Conservation (phyloP, 768 basidiomycete genomes). For the Kwoniella sp. region DNA sequence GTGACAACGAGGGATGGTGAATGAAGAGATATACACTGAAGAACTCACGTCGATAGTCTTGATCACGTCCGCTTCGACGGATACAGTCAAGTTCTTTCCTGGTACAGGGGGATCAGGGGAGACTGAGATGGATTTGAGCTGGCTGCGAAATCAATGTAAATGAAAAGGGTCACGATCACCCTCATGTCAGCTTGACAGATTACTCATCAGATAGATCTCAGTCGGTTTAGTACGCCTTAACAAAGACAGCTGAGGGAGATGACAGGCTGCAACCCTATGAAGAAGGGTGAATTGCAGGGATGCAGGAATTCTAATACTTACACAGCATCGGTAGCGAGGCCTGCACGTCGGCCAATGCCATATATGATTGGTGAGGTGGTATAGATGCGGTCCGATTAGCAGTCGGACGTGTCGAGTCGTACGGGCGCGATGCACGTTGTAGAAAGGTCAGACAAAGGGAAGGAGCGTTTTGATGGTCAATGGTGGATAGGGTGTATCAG, state of each 20-base stretch:
- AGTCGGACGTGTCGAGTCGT: no score
- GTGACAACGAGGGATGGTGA: not conserved
- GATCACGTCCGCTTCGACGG: slow-evolving; percentile 65
- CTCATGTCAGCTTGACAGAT: no score
- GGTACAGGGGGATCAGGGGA: slow-evolving; percentile 87
- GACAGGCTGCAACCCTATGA: no score
- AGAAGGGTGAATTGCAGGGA: no score
- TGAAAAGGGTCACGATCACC: no score
- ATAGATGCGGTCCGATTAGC: no score
- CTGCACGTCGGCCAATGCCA: slow-evolving; percentile 17
- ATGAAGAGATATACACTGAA: no score
- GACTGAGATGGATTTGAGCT: slow-evolving; percentile 71
- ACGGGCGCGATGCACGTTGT: no score
- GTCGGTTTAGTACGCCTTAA: no score
- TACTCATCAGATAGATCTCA: no score
- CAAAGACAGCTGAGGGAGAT: slow-evolving; percentile 18
- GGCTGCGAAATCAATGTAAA: slow-evolving; percentile 40
- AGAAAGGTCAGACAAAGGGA: slow-evolving; percentile 3
- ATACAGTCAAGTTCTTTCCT: slow-evolving; percentile 84
- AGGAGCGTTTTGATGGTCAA: no score
- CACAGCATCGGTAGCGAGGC: slow-evolving; percentile 47
- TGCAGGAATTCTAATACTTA: no score
- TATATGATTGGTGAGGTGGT: not conserved
- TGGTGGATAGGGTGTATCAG: not conserved
- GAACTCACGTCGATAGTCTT: slow-evolving; percentile 67